Conservation (phyloP, 345 rosid genomes). For the Gossypium sturtianum region DNA sequence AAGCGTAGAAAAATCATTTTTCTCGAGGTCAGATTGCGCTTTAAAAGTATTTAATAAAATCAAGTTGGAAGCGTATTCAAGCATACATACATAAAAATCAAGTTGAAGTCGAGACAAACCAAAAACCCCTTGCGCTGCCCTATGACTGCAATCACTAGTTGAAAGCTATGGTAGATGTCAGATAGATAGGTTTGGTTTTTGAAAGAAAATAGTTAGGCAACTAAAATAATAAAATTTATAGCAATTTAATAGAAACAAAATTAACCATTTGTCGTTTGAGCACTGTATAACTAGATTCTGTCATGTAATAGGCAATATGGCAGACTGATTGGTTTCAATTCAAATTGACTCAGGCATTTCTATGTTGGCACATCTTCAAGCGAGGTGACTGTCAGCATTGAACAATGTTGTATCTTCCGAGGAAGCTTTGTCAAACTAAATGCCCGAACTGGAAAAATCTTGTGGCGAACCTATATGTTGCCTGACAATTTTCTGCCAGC, state of each 20-base stretch:
- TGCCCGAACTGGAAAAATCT: constrained; percentile 10
- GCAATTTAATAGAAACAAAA: background rate
- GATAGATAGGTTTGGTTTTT: no score
- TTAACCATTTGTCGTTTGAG: background rate
- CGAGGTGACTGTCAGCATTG: background rate
- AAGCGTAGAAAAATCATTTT: no score
- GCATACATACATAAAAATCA: no score
- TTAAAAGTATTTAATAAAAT: no score
- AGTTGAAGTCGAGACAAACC: no score
- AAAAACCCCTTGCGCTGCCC: no score
- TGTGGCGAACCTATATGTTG: constrained; percentile 27
- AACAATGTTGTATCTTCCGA: constrained; percentile 18
- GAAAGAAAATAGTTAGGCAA: no score
- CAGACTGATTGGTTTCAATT: background rate
- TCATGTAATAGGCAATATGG: background rate
- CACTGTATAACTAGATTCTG: background rate
- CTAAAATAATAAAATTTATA: no score
- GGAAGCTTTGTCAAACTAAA: constrained; percentile 26
- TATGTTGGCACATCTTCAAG: constrained; percentile 25
- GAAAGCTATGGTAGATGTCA: no score
- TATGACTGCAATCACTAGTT: no score
- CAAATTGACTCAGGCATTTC: constrained; percentile 1
- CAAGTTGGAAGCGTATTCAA: no score
- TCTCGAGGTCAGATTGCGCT: no score
- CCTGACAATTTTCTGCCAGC: constrained; percentile 17